Evolutionary conservation across 768 basidiomycete species (phyloP).

Genomic region (Tulasnella sp.): DNA sequence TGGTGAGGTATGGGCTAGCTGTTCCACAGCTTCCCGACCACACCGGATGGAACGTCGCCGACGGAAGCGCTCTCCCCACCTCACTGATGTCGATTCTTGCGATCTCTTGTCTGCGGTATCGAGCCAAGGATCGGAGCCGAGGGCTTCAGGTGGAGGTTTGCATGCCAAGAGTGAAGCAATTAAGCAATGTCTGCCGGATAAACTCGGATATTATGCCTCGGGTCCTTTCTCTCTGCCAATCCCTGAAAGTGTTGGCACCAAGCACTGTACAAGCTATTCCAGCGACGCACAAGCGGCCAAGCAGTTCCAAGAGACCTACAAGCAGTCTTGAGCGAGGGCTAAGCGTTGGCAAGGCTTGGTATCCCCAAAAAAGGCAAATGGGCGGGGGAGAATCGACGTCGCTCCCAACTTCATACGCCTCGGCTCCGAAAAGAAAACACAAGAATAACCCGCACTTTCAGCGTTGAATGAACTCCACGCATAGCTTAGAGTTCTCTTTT

Average conservation of each 20-base stretch:
- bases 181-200: not conserved
- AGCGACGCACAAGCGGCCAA: not conserved
- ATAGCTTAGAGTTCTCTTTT: not conserved
- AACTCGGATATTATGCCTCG: constrained; percentile 13
- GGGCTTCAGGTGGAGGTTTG: not conserved
- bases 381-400: not conserved
- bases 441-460: not conserved
- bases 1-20: not conserved
- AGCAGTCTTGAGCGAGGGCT: not conserved
- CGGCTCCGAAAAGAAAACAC: not conserved
- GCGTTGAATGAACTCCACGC: not conserved
- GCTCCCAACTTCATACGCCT: not conserved
- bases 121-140: not conserved
- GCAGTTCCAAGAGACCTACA: not conserved
- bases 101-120: not conserved
- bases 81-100: not conserved
- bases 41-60: not conserved
- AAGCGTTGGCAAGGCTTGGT: not conserved
- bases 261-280: not conserved
- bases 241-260: not conserved
- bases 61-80: not conserved
- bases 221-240: not conserved
- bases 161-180: not conserved
- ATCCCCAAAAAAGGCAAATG: not conserved
- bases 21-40: not conserved